phyloP scores from a whole-genome alignment of 768 basidiomycete species.

The Tubosaeta sp. region DNA sequence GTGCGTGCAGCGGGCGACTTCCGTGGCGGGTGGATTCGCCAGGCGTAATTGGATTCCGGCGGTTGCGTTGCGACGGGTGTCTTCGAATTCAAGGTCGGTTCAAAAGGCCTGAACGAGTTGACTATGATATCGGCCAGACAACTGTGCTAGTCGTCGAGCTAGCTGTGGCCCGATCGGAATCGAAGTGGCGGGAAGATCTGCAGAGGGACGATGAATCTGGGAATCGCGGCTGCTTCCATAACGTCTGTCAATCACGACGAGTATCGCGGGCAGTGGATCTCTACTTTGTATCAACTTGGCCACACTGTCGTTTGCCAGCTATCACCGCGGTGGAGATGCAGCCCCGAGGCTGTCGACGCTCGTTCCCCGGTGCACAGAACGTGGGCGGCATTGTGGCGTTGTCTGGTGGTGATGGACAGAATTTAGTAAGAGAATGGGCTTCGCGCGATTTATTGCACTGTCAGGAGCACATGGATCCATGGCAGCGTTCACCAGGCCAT shows the following conservation, averaged over 20 bases:
- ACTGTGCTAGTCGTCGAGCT: no score
- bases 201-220: constrained; percentile 18
- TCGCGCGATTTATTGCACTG: constrained; percentile 29
- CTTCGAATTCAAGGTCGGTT: no score
- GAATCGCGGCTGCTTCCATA: constrained; percentile 4
- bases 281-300: background rate
- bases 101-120: no score
- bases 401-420: background rate
- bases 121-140: no score
- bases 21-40: constrained; percentile 11
- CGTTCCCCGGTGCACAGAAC: no score
- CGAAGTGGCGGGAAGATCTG: constrained; percentile 18
- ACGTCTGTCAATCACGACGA: constrained; percentile 21
- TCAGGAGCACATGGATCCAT: background rate
- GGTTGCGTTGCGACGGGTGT: background rate
- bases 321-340: constrained; percentile 29
- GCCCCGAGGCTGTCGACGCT: no score
- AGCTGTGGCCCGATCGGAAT: constrained; percentile 11
- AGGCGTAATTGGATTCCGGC: background rate
- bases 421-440: constrained; percentile 20
- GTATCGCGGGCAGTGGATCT: background rate
- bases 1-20: background rate
- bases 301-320: constrained; percentile 4
- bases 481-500: no score
- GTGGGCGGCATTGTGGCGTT: background rate